A percentile compares a stretch with the other conserved stretches of the same genome.
phyloP scores from a whole-genome alignment of 163 green algal species.

The Scenedesmus sp. region DNA sequence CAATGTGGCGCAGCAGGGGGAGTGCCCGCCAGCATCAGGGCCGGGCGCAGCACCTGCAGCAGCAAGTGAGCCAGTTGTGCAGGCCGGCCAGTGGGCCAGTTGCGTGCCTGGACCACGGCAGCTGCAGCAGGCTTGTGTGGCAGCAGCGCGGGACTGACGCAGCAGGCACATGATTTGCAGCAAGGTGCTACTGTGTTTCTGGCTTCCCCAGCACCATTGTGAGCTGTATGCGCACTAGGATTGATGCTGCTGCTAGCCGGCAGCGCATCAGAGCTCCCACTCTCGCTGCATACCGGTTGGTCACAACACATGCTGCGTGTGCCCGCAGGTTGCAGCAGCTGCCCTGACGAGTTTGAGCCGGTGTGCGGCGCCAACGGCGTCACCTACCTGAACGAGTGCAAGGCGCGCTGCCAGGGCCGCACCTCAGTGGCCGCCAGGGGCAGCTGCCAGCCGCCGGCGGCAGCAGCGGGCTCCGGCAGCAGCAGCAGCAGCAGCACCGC shows the following conservation, averaged over 20 bases:
- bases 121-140: too few species aligned
- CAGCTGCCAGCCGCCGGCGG: background rate
- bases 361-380: conserved; percentile 57
- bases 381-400: conserved; percentile 58
- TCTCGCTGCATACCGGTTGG: too few species aligned
- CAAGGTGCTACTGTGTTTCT: too few species aligned
- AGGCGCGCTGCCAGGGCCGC: conserved; percentile 8
- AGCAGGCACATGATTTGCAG: too few species aligned
- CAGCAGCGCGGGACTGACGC: too few species aligned
- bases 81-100: too few species aligned
- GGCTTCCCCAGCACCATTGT: background rate
- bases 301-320: background rate
- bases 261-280: too few species aligned
- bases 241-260: background rate
- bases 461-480: background rate
- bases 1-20: background rate
- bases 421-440: background rate
- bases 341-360: conserved; percentile 53
- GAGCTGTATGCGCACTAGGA: too few species aligned
- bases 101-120: too few species aligned
- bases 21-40: background rate
- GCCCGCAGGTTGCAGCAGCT: conserved; percentile 48
- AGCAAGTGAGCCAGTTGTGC: background rate
- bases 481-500: background rate
- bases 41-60: background rate